phyloP scores from a whole-genome alignment of 306 rosid genomes.

The Citrullus mucosospermus region DNA sequence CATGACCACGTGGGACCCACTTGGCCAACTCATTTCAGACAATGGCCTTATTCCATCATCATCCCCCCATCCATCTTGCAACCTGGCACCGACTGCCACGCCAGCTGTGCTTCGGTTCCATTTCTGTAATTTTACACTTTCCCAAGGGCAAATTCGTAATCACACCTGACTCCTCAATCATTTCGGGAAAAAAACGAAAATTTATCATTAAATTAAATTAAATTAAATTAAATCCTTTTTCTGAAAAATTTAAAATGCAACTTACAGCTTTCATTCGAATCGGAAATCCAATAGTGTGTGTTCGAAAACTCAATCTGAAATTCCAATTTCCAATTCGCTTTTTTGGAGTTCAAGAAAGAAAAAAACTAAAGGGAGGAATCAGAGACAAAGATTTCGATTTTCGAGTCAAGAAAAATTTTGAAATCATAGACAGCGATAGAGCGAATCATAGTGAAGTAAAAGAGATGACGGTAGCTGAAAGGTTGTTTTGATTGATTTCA shows the following conservation, averaged over 20 bases:
- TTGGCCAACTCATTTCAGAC: not conserved
- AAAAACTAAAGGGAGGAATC: not conserved
- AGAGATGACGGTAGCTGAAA: not conserved
- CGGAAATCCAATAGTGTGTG: not conserved
- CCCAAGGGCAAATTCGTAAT: not conserved
- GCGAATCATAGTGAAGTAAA: slow-evolving; percentile 1
- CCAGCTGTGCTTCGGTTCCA: not conserved
- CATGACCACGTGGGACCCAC: not conserved
- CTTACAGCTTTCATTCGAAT: not conserved
- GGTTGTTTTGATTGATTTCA: not conserved
- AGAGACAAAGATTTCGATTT: not conserved
- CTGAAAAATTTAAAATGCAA: not conserved
- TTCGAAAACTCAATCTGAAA: not conserved
- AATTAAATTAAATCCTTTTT: not conserved
- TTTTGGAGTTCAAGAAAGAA: not conserved
- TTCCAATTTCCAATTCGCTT: not conserved
- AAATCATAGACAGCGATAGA: not conserved
- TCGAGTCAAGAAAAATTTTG: not conserved
- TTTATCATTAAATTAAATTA: not conserved
- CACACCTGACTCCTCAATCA: not conserved
- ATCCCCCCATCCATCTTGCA: not conserved
- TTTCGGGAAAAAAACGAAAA: not conserved
- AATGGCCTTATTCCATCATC: not conserved
- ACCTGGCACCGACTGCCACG: slow-evolving; percentile 7
- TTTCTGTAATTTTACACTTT: not conserved